Conservation (phyloP, 805 yeast genomes). For the Yarrowia sp. region DNA sequence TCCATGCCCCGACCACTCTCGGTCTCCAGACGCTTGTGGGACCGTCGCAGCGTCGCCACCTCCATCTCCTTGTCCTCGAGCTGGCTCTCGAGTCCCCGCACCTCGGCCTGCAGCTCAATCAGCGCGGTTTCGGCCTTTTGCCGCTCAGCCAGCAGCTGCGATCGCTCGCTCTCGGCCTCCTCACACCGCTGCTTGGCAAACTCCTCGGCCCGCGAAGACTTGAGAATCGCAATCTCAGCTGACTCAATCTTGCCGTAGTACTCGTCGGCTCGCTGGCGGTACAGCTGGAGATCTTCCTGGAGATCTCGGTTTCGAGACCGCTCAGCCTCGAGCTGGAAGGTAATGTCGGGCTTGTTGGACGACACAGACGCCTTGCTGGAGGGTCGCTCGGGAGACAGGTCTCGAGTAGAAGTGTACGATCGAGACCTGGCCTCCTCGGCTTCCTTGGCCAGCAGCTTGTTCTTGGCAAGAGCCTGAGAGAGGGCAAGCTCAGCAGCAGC, state of each 20-base stretch:
- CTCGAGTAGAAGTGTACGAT: not conserved
- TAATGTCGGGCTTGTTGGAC: conserved; percentile 50
- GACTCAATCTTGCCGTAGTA: conserved; percentile 74
- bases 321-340: conserved; percentile 64
- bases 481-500: conserved; percentile 15
- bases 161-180: conserved; percentile 59
- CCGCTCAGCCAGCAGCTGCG: conserved; percentile 60
- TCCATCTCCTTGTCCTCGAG: conserved; percentile 66
- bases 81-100: conserved; percentile 61
- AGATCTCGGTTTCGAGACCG: conserved; percentile 64
- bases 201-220: conserved; percentile 68
- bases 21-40: conserved; percentile 20
- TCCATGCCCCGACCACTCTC: conserved; percentile 9
- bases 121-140: conserved; percentile 59
- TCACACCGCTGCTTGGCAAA: conserved; percentile 59
- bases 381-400: conserved; percentile 19
- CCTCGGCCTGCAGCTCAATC: conserved; percentile 59
- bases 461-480: conserved; percentile 18
- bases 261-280: conserved; percentile 75
- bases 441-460: conserved; percentile 27
- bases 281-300: conserved; percentile 61
- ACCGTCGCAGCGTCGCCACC: conserved; percentile 22
- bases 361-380: conserved; percentile 1
- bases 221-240: conserved; percentile 74
- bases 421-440: conserved; percentile 4